Percentiles rank a stretch among this genome's conserved stretches.
Conservation (phyloP, 495 filamentous ascomycete species). For the Trichoderma reesei region DNA sequence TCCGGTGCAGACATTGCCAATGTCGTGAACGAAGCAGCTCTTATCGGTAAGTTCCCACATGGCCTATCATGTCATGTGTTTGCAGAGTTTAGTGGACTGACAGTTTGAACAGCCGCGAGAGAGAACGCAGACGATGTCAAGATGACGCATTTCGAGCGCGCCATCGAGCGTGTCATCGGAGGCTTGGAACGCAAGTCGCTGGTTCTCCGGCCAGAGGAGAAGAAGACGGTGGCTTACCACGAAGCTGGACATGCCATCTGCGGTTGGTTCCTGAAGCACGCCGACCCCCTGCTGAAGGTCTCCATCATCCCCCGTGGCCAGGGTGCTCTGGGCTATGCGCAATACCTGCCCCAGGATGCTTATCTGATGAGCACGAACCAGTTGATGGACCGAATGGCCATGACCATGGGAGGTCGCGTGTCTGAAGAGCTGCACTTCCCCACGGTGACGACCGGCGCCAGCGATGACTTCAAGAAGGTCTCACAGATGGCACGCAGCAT, state of each 20-base stretch:
- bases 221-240: constrained; percentile 92
- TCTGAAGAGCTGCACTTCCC: constrained; percentile 94
- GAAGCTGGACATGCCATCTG: constrained; percentile 98
- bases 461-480: constrained; percentile 97
- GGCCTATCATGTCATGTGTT: too few relatives aligned
- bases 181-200: constrained; percentile 94
- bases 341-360: constrained; percentile 87
- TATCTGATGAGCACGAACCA: constrained; percentile 94
- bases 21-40: constrained; percentile 91
- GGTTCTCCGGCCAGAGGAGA: constrained; percentile 85
- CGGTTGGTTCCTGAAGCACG: constrained; percentile 95
- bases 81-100: constrained; percentile 21
- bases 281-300: constrained; percentile 94
- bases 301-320: constrained; percentile 95
- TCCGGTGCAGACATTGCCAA: constrained; percentile 97
- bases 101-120: constrained; percentile 58
- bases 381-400: constrained; percentile 99
- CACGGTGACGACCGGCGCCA: constrained; percentile 87
- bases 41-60: constrained; percentile 65
- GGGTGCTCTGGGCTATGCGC: constrained; percentile 88
- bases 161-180: constrained; percentile 93
- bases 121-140: constrained; percentile 61
- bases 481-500: constrained; percentile 90
- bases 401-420: constrained; percentile 92
- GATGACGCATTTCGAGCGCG: constrained; percentile 90